Percentiles rank a stretch among this genome's conserved stretches.
Conservation (phyloP, 345 rosid species). For the Bretschneidera sinensis region DNA sequence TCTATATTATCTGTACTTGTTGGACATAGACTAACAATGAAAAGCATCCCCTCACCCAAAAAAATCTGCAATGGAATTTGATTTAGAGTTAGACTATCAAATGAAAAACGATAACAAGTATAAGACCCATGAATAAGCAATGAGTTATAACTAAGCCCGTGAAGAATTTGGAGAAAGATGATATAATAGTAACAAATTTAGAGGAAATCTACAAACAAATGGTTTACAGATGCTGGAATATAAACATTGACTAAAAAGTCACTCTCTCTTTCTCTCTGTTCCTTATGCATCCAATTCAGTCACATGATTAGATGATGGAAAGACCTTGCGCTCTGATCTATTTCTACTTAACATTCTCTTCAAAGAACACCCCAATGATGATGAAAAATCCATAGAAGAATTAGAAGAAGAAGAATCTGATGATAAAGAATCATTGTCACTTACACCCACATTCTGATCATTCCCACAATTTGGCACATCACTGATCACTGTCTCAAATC, state of each 20-base stretch:
- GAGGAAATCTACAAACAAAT: slow-evolving; percentile 10
- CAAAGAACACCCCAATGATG: slow-evolving; percentile 33
- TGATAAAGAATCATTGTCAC: slow-evolving; percentile 10
- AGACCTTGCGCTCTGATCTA: slow-evolving; percentile 38
- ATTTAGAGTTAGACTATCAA: not conserved
- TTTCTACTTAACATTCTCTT: slow-evolving; percentile 55
- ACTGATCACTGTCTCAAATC: slow-evolving; percentile 21
- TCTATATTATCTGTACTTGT: no score
- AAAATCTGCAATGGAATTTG: not conserved
- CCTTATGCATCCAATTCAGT: slow-evolving; percentile 20
- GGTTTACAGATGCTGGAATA: not conserved
- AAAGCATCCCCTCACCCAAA: no score
- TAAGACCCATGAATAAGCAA: no score
- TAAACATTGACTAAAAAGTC: slow-evolving; percentile 2
- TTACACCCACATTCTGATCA: slow-evolving; percentile 8
- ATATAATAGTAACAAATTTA: not conserved
- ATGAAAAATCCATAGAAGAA: not conserved
- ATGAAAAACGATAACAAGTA: no score
- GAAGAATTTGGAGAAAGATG: slow-evolving; percentile 10
- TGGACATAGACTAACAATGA: no score
- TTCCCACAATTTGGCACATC: slow-evolving; percentile 11
- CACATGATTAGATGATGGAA: slow-evolving; percentile 25
- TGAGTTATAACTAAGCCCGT: not conserved
- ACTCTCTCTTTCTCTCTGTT: not conserved
- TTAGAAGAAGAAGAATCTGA: slow-evolving; percentile 17